Base-by-base conservation (phyloP, 164 flowering plant genomes). In the Annona cherimola region DNA sequence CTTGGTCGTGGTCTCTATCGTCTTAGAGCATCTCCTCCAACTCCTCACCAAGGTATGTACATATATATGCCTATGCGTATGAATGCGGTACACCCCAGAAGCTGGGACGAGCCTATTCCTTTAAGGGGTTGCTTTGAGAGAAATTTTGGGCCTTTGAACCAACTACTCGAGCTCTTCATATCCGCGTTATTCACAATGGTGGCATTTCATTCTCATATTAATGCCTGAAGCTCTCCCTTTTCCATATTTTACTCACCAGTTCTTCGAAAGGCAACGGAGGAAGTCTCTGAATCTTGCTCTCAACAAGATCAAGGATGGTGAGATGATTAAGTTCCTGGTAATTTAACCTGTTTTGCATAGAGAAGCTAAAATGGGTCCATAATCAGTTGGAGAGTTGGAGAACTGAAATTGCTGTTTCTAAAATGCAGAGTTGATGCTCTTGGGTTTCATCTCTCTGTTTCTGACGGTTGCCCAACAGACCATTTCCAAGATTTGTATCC, bases 401-500 rank as follows among this genome's bases (percentile, higher is more conserved):
- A 50, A 45, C 9, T 50, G 57, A 16, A 64, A 40, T 9, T 40
- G 20, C 12, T 62, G 5, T 64, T 40, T 64, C 43, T 64, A 19
- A 42, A 64, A 40, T 70, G 76, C 85, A 89, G 94, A 89, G 44
- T 72, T 89, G 80, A 81, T 89, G 87, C 82, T 87, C 41, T 61
- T 89, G 78, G 94, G 91, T 2, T 87, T 89, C 76, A 77, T 86
- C 18, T 87, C 93, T 16, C 71, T 89, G 78, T 50, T 83, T 44
- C 82, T 89, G 35, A 82, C 83, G 5, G 83, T 83, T 16, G 20
- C 61, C 11, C 76, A 86, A 63, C 81, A 72, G 69, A 77, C 69
- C 26, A 84, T 89, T 57, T 80, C 90, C 3, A 82, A 74, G 4
- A 87, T 87, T 4, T 89, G 93, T 57, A 84, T 89, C 18, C 81